phyloP scores from a whole-genome alignment of 2,329 filamentous ascomycete species.

The Diplodia intermedia region DNA sequence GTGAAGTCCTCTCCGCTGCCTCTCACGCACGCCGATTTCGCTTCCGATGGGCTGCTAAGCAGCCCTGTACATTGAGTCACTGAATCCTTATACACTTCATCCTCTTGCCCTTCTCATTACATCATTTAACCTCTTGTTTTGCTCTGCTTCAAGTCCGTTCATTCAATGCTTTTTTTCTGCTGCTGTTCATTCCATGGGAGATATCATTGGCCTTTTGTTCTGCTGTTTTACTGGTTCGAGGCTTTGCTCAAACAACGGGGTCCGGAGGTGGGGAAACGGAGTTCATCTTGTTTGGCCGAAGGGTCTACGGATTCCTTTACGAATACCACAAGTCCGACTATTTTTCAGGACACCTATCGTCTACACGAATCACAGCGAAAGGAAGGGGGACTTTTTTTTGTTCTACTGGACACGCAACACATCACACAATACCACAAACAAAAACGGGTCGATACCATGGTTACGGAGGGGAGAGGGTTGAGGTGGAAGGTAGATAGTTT shows the following conservation, averaged over 20 bases:
- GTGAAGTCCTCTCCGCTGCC: background rate
- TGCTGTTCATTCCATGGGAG: constrained; percentile 25
- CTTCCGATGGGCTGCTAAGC: background rate
- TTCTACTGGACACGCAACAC: constrained; percentile 20
- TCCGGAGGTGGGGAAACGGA: constrained; percentile 27
- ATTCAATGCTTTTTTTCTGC: constrained; percentile 10
- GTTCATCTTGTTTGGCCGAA: constrained; percentile 26
- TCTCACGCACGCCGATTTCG: constrained; percentile 2
- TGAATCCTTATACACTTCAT: constrained; percentile 28
- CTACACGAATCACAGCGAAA: constrained; percentile 25
- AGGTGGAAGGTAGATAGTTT: constrained; percentile 26
- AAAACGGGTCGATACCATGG: constrained; percentile 19
- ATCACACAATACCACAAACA: constrained; percentile 26
- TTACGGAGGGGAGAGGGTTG: background rate
- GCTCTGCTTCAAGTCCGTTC: constrained; percentile 12
- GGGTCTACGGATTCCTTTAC: constrained; percentile 9
- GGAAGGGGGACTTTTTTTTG: constrained; percentile 14
- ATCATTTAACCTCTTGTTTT: constrained; percentile 18
- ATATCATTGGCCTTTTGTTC: constrained; percentile 20
- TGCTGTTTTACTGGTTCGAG: constrained; percentile 6
- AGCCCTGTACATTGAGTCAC: constrained; percentile 29
- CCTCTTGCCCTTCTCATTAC: constrained; percentile 24
- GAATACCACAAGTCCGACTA: constrained; percentile 25
- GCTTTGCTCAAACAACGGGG: constrained; percentile 16
- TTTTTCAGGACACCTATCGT: constrained; percentile 26